A percentile compares a stretch with the other conserved stretches of the same genome.
phyloP scores from a whole-genome alignment of 371 early-diverging fungal species.

The Sporodiniella umbellata region DNA sequence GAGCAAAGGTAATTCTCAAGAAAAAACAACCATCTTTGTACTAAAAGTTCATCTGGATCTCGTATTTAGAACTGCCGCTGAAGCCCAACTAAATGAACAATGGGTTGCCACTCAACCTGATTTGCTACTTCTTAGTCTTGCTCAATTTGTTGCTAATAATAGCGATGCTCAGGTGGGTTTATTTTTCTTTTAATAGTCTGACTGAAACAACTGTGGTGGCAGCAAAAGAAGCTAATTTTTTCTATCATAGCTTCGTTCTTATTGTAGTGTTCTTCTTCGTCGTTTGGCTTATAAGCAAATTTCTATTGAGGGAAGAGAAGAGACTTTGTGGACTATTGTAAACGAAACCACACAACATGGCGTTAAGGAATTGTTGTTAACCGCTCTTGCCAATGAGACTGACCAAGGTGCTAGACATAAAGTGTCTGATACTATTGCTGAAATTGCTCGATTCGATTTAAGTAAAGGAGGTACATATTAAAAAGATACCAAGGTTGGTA shows the following conservation, averaged over 20 bases:
- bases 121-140: constrained; percentile 65
- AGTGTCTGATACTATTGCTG: constrained; percentile 88
- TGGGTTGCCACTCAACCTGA: constrained; percentile 72
- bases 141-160: constrained; percentile 56
- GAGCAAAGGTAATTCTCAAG: constrained; percentile 31
- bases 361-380: constrained; percentile 71
- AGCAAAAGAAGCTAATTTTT: constrained; percentile 1
- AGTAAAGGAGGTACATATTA: constrained; percentile 48
- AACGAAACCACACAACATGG: constrained; percentile 60
- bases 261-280: constrained; percentile 86
- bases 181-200: no score
- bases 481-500: neutral
- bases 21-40: neutral
- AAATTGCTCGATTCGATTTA: constrained; percentile 75
- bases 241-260: constrained; percentile 75
- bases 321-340: constrained; percentile 69
- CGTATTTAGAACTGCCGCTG: constrained; percentile 56
- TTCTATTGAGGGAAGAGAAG: constrained; percentile 43
- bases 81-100: constrained; percentile 67
- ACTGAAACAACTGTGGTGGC: no score
- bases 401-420: constrained; percentile 79
- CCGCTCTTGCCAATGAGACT: constrained; percentile 72
- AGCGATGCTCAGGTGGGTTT: constrained; percentile 50
- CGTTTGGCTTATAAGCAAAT: constrained; percentile 74
- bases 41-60: neutral